Evolutionary conservation across 192 early-diverging fungal species (phyloP).

Genomic region (Coemansia sp.): DNA sequence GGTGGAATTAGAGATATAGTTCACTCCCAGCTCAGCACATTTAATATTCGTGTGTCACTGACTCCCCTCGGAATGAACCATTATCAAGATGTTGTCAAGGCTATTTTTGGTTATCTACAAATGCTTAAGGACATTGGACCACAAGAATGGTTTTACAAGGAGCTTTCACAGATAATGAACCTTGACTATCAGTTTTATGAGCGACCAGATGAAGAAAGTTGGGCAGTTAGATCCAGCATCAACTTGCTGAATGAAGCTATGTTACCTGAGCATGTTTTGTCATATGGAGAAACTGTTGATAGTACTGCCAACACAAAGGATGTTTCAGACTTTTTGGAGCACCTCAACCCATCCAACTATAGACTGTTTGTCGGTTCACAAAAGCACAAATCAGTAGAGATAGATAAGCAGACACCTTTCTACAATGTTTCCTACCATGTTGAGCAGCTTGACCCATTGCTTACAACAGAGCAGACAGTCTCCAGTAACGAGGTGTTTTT

Average conservation of each 20-base stretch:
- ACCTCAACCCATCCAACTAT: conserved; percentile 63
- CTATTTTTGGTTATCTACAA: conserved; percentile 31
- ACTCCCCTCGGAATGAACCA: conserved; percentile 25
- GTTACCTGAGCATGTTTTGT: conserved; percentile 64
- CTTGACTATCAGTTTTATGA: conserved; percentile 62
- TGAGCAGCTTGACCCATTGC: conserved; percentile 11
- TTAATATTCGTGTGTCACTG: conserved; percentile 7
- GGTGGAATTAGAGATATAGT: neutral
- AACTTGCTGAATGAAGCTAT: conserved; percentile 68
- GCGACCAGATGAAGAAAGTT: conserved; percentile 59
- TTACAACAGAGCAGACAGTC: neutral
- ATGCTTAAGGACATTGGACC: conserved; percentile 23
- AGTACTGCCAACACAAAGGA: conserved; percentile 59
- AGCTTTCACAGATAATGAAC: conserved; percentile 32
- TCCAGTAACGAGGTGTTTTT: conserved; percentile 39
- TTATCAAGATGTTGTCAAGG: conserved; percentile 23
- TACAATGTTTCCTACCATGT: conserved; percentile 79
- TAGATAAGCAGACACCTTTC: conserved; percentile 61
- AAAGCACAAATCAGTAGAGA: conserved; percentile 13
- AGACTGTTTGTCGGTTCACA: conserved; percentile 48
- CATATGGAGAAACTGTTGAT: conserved; percentile 60
- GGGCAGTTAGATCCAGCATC: conserved; percentile 60
- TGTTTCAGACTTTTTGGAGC: conserved; percentile 60
- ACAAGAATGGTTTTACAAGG: conserved; percentile 27
- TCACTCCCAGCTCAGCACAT: conserved; percentile 16